These are phyloP conservation scores for Atractiella rhizophila DNA, from an alignment of 768 basidiomycete genomes.

Conservation along the genomic window DNA sequence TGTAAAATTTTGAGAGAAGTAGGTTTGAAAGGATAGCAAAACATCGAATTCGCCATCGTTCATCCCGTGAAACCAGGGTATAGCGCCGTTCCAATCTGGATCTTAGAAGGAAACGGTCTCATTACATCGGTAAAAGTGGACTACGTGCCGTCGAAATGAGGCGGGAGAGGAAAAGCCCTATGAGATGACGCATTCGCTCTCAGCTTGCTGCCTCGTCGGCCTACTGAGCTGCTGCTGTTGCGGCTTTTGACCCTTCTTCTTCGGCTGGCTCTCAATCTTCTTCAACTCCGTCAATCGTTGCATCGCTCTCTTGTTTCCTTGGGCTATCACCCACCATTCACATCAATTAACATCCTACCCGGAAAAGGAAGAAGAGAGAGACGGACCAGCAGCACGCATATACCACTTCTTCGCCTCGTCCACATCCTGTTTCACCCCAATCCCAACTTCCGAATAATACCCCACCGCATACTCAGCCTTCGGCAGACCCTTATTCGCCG, in stretches of 20 bases:
- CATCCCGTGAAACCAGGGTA: too few relatives aligned
- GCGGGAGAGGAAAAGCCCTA: conserved; percentile 1
- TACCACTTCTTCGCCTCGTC: conserved; percentile 97
- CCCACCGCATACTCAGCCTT: conserved; percentile 98
- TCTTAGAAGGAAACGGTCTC: too few relatives aligned
- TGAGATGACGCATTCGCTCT: conserved; percentile 56
- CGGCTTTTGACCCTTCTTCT: conserved; percentile 42
- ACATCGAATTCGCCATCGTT: too few relatives aligned
- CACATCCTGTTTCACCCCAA: conserved; percentile 83
- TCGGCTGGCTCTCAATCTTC: conserved; percentile 24
- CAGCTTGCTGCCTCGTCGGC: conserved; percentile 76
- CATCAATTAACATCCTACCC: neutral
- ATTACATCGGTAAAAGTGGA: neutral
- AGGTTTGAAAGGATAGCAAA: too few relatives aligned
- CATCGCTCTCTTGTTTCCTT: conserved; percentile 97
- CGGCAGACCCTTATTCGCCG: conserved; percentile 83
- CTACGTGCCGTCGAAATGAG: neutral
- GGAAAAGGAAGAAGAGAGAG: neutral
- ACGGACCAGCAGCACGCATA: conserved; percentile 88
- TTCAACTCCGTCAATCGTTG: conserved; percentile 85
- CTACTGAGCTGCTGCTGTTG: too few relatives aligned
- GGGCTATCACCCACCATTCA: conserved; percentile 32
- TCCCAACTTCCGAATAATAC: conserved; percentile 92
- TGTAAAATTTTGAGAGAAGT: too few relatives aligned
- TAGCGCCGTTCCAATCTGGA: too few relatives aligned